phyloP scores from a whole-genome alignment of 768 basidiomycete species.

The Punctularia strigosozonata region DNA sequence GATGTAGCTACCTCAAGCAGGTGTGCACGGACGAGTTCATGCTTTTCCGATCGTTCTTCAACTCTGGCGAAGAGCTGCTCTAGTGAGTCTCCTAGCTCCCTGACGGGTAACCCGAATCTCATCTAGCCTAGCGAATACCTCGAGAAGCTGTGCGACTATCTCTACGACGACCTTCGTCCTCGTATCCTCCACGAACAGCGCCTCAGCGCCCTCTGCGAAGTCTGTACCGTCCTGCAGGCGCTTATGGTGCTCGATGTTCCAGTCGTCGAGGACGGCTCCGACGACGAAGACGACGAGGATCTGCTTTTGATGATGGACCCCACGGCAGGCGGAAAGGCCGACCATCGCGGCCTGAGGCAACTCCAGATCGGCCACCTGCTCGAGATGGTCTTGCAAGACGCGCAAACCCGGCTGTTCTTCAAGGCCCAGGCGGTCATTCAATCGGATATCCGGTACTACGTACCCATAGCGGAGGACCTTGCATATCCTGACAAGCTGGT shows the following conservation, averaged over 20 bases:
- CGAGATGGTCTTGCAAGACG: conserved; percentile 88
- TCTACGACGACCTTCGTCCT: conserved; percentile 93
- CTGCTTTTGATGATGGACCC: conserved; percentile 7
- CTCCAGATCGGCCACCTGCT: conserved; percentile 76
- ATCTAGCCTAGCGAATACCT: conserved; percentile 59
- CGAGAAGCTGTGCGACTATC: conserved; percentile 83
- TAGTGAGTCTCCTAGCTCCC: conserved; percentile 35
- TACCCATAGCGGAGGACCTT: conserved; percentile 67
- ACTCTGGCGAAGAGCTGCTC: conserved; percentile 64
- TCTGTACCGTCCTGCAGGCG: conserved; percentile 92
- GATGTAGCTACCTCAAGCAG: conserved; percentile 88
- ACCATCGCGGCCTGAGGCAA: conserved; percentile 35
- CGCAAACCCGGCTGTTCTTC: conserved; percentile 92
- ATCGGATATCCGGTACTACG: conserved; percentile 77
- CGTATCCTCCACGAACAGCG: conserved; percentile 89
- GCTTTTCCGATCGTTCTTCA: conserved; percentile 79
- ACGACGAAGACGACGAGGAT: conserved; percentile 21
- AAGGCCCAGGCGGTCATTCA: conserved; percentile 90
- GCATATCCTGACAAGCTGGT: conserved; percentile 78
- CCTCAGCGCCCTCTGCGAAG: conserved; percentile 80
- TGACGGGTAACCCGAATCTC: background rate
- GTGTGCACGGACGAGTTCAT: conserved; percentile 85
- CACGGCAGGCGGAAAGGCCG: conserved; percentile 11
- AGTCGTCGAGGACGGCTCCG: conserved; percentile 13
- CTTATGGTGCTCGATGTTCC: conserved; percentile 87